Evolutionary conservation across 495 filamentous ascomycete genomes (phyloP).

Genomic region (Hypoxylon fuscum): DNA sequence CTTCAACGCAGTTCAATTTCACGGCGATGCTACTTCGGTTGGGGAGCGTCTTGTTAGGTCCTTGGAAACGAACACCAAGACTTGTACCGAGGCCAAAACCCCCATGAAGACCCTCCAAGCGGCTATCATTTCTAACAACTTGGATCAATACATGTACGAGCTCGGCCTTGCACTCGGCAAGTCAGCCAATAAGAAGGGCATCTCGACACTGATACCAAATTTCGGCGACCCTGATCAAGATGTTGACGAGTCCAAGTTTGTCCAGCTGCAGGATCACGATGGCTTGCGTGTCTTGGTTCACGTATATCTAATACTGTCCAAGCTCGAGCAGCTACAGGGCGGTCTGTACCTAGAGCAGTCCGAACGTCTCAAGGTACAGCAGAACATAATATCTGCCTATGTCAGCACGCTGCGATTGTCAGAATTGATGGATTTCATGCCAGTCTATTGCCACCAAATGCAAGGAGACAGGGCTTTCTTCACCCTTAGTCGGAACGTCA

Average conservation of each 20-base stretch:
- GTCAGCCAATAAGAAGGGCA: constrained; percentile 57
- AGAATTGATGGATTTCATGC: constrained; percentile 76
- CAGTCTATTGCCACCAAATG: constrained; percentile 85
- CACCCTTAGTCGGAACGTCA: constrained; percentile 65
- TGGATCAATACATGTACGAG: constrained; percentile 64
- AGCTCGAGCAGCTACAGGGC: constrained; percentile 61
- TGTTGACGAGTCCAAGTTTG: constrained; percentile 52
- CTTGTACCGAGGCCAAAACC: constrained; percentile 57
- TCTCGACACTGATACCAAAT: constrained; percentile 61
- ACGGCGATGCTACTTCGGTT: constrained; percentile 60
- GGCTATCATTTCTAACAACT: constrained; percentile 66
- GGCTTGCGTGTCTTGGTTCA: constrained; percentile 70
- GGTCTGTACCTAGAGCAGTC: constrained; percentile 48
- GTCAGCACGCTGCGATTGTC: constrained; percentile 76
- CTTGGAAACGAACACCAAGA: constrained; percentile 58
- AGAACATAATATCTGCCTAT: constrained; percentile 81
- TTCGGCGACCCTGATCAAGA: constrained; percentile 41
- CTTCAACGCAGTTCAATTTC: constrained; percentile 63
- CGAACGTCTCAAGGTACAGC: constrained; percentile 50
- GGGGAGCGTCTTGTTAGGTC: constrained; percentile 59
- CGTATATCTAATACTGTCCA: constrained; percentile 57
- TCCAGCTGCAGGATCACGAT: constrained; percentile 63
- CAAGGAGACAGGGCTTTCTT: constrained; percentile 57
- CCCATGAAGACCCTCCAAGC: constrained; percentile 73
- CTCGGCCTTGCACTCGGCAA: constrained; percentile 66